These are phyloP conservation scores for Cryptosporidium bovis DNA, from an alignment of 169 alveolate genomes.

Conservation along the genomic window DNA sequence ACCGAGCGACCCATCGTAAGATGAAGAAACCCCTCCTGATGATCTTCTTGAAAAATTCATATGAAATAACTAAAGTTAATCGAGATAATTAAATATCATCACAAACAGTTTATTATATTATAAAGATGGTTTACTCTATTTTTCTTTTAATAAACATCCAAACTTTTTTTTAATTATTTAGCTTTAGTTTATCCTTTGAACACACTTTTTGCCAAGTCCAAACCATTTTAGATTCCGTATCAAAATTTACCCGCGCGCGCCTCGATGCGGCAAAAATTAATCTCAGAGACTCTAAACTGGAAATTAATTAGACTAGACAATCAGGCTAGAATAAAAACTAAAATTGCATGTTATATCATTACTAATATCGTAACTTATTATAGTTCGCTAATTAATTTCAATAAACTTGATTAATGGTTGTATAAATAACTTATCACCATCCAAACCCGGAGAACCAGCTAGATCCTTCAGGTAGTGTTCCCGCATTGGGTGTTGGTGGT, in stretches of 20 bases:
- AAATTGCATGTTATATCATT: too few relatives aligned
- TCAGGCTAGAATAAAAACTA: too few relatives aligned
- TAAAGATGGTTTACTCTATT: background rate
- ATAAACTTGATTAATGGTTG: too few relatives aligned
- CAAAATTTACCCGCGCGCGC: slow-evolving; percentile 40
- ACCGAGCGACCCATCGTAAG: slow-evolving; percentile 73
- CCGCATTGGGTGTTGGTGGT: slow-evolving; percentile 55
- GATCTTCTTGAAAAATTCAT: slow-evolving; percentile 74
- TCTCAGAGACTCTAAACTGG: slow-evolving; percentile 3
- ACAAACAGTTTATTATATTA: background rate
- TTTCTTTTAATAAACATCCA: background rate
- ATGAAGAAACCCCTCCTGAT: slow-evolving; percentile 72
- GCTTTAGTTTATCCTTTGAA: slow-evolving; percentile 17
- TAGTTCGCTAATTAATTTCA: too few relatives aligned
- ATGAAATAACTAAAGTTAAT: background rate
- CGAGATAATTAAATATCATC: background rate
- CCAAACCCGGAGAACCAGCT: slow-evolving; percentile 70
- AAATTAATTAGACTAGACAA: too few relatives aligned
- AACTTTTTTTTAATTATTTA: slow-evolving; percentile 7
- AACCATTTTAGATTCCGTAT: slow-evolving; percentile 71
- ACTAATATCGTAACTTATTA: too few relatives aligned
- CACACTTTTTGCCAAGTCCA: slow-evolving; percentile 72
- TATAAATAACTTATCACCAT: slow-evolving; percentile 8
- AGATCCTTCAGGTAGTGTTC: slow-evolving; percentile 19
- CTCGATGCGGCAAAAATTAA: slow-evolving; percentile 15